Evolutionary conservation across 2,329 filamentous ascomycete species (phyloP), one percentile per base, ranked within the genome.

Genomic region (Mycosphaerella sp.): DNA sequence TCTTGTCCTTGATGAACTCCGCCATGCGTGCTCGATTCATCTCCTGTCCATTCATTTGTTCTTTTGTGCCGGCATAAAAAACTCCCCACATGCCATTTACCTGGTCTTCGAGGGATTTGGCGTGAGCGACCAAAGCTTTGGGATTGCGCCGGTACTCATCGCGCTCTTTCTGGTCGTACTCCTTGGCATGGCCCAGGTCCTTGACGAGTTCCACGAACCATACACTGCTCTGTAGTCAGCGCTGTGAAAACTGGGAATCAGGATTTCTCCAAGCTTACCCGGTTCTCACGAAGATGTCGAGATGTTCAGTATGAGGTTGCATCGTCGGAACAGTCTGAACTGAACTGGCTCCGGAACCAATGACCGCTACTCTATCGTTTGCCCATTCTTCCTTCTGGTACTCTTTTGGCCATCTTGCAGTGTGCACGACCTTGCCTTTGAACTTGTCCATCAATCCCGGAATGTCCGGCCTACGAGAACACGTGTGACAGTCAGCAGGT

Each of bases 1-100:
- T 67, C 56, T 78, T 68, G 54, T 80, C 76, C 56, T 76, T 78
- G 62, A 80, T 77, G 49, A 71, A 72, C 55, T 79, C 74, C 10
- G 67, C 69, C 76, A 79, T 80, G 11, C 75, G 69, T 3, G 21
- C 21, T 21, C 21, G 21, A 21, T 21, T 21, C 21, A 3, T 66
- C 62, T 23, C 62, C 62, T 53, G 77, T 74, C 4, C 70, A 41
- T 42, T 71, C 60, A 54, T 69, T 55, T 80, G 78, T 6, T 51
- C 64, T 52, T 73, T 66, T 4, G 70, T 71, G 4, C 66, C 72
- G 1, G 66, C 64, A 59, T 77, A 78, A 57, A 79, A 78, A 1
- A 65, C 52, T 7, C 69, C 70, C 75, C 75, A 79, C 0, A 76
- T 48, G 1, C 72, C 72, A 56, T 78, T 79, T 36, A 79, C 64